A percentile compares a stretch with the other conserved stretches of the same genome.
Evolutionary conservation across 345 rosid species (phyloP).

Genomic region (Anacardium occidentale): DNA sequence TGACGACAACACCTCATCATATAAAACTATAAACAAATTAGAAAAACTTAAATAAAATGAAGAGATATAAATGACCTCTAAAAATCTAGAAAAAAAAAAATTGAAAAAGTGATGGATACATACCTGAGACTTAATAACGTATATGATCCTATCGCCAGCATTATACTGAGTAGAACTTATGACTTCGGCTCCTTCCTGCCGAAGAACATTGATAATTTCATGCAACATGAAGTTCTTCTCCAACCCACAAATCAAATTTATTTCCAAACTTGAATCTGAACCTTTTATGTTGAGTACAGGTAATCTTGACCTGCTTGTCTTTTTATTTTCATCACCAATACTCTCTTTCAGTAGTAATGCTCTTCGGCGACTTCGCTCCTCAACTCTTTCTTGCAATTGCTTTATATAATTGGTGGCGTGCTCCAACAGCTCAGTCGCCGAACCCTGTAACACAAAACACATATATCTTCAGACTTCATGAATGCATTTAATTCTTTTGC

Average conservation of each 20-base stretch:
- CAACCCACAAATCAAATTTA: conserved; percentile 23
- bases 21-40: no score
- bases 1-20: background rate
- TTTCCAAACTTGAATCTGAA: conserved; percentile 21
- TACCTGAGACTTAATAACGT: conserved; percentile 27
- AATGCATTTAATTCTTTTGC: no score
- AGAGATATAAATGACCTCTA: background rate
- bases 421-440: conserved; percentile 11
- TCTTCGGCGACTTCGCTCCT: background rate
- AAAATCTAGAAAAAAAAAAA: background rate
- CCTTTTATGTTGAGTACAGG: conserved; percentile 22
- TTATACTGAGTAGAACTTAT: conserved; percentile 19
- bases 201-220: conserved; percentile 26
- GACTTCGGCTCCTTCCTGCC: conserved; percentile 39
- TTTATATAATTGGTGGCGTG: background rate
- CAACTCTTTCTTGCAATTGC: background rate
- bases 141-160: conserved; percentile 25
- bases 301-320: background rate
- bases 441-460: background rate
- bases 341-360: background rate
- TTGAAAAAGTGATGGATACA: no score
- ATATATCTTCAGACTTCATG: no score
- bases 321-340: background rate
- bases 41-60: no score
- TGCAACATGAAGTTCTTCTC: conserved; percentile 18